Percentiles rank a stretch among this genome's conserved stretches.
These are phyloP conservation scores for Ormosia semicastrata DNA, from an alignment of 306 rosid species.

Conservation along the genomic window DNA sequence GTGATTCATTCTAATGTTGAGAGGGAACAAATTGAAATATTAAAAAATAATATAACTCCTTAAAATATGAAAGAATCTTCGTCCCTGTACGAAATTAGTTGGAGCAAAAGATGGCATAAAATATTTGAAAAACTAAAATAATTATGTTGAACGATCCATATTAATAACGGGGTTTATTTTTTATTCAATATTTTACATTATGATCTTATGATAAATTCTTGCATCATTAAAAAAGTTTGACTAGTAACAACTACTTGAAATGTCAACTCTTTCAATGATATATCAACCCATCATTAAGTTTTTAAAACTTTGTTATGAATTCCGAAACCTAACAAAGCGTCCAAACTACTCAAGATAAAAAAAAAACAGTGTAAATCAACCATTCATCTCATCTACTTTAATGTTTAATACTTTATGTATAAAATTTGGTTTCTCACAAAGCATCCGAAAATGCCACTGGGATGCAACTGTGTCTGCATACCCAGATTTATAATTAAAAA, in stretches of 20 bases:
- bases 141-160: neutral
- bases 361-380: neutral
- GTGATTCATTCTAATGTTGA: too few species aligned
- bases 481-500: slow-evolving; percentile 14
- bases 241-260: neutral
- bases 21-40: too few species aligned
- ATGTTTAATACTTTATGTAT: neutral
- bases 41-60: too few species aligned
- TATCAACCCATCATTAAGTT: neutral
- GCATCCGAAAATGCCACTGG: slow-evolving; percentile 14
- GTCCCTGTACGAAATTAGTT: neutral
- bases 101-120: neutral
- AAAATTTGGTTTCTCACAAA: neutral
- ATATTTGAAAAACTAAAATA: too few species aligned
- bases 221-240: too few species aligned
- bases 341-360: neutral
- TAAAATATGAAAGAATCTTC: neutral
- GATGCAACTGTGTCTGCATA: neutral
- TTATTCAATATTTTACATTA: too few species aligned
- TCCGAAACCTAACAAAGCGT: neutral
- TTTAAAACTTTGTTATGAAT: neutral
- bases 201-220: too few species aligned
- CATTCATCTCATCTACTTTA: neutral
- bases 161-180: too few species aligned
- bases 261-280: neutral